Percentiles rank a stretch among this genome's conserved stretches.
phyloP scores from a whole-genome alignment of 768 basidiomycete species.

The Hypholoma sublateritium region DNA sequence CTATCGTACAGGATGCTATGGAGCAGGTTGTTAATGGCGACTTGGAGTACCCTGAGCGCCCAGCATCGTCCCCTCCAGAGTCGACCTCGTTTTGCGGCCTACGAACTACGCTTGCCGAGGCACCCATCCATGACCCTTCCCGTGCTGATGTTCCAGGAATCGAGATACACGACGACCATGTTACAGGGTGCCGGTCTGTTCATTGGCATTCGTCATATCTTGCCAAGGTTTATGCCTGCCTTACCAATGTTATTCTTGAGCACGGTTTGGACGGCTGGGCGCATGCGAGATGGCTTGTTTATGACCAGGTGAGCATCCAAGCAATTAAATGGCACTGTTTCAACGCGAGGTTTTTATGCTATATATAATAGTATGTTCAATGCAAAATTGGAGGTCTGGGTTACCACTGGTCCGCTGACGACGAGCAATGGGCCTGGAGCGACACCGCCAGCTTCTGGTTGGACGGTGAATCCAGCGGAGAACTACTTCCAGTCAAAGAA shows the following conservation, averaged over 20 bases:
- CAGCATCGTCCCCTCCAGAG: neutral
- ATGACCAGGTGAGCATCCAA: neutral
- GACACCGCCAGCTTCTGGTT: no score
- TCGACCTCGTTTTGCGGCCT: neutral
- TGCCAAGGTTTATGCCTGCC: neutral
- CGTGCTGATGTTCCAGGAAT: neutral
- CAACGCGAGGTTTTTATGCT: no score
- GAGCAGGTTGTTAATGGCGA: no score
- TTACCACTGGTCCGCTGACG: no score
- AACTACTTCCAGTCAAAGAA: no score
- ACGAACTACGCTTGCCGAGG: neutral
- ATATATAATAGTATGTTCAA: no score
- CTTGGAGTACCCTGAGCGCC: neutral
- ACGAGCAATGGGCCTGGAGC: no score
- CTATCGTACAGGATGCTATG: neutral
- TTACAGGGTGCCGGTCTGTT: neutral
- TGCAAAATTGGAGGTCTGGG: no score
- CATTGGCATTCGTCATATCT: neutral
- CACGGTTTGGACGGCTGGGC: neutral
- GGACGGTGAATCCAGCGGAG: no score
- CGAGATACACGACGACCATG: no score
- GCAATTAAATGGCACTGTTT: no score
- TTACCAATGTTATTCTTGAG: neutral
- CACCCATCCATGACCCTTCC: no score
- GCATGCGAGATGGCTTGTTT: neutral